Base-by-base conservation (phyloP, 129 eudicot genomes). In the Centaurea solstitialis region DNA sequence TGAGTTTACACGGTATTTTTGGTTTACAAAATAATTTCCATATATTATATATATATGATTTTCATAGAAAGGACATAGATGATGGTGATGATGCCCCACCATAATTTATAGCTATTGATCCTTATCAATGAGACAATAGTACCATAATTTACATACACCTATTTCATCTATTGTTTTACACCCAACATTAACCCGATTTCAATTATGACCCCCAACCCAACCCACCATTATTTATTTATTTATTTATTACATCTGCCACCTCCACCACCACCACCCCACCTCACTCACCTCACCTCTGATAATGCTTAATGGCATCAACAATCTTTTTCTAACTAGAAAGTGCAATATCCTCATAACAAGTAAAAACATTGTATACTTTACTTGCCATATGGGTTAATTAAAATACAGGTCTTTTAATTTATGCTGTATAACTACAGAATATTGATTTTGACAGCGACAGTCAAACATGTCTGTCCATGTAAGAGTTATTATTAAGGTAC, bases 171-270 rank as follows among this genome's bases (percentile, higher is more conserved):
- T 79, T 59, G 68, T 57, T 57, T 57, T 61, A 72, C 76, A 79
- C 23, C 77, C 62, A 15, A n/a, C 43, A 53, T 76, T 37, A 71
- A 40, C 13, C 72, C 40, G 71, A 71, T 23, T 80, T 37, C 77
- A 72, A 53, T 80, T 37, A 80, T 57, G 20, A 79, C 72, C 22
- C 59, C 13, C n/a, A n/a, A n/a, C n/a, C n/a, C n/a, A 69, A 50
- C 76, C 76, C 76, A 79, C 70, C 76, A 50, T 70, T 79, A 79
- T 57, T 79, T 38, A 53, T 20, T 69, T n/a, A n/a, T n/a, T n/a
- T n/a, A n/a, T n/a, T n/a, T n/a, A n/a, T n/a, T n/a, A 53, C 82
- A 68, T 69, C 82, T 43, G 38, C 8, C 45, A n/a, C n/a, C n/a
- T n/a, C n/a, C n/a, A n/a, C n/a, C n/a, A n/a, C n/a, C n/a, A n/a